These are phyloP conservation scores for Sporobolomyces roseus DNA, from an alignment of 768 basidiomycete species.

Conservation along the genomic window DNA sequence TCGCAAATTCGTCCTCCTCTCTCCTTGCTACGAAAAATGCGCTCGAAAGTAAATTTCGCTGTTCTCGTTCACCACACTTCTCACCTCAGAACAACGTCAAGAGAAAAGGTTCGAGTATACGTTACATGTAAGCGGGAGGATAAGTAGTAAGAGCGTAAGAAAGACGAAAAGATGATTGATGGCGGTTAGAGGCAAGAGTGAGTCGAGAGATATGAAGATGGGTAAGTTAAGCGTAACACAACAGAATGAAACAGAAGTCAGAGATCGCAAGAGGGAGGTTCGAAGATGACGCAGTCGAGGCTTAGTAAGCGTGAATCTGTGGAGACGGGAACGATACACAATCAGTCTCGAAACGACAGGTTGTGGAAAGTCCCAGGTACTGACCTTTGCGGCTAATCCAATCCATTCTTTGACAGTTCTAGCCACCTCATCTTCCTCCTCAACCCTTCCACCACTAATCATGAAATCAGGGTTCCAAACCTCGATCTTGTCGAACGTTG, in stretches of 20 bases:
- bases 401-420: slow-evolving; percentile 22
- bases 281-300: no score
- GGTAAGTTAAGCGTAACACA: no score
- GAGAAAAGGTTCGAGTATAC: no score
- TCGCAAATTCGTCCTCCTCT: no score
- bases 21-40: no score
- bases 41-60: no score
- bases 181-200: not conserved
- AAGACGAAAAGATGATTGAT: not conserved
- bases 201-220: no score
- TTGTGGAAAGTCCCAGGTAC: not conserved
- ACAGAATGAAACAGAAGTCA: not conserved
- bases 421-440: slow-evolving; percentile 23
- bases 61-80: no score
- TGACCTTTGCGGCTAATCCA: slow-evolving; percentile 22
- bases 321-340: not conserved
- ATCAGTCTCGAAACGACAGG: no score
- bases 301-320: slow-evolving; percentile 17
- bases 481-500: slow-evolving; percentile 12
- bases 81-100: no score
- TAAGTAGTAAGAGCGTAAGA: no score
- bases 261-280: not conserved
- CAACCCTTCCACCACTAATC: slow-evolving; percentile 12
- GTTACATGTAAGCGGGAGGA: no score
- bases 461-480: slow-evolving; percentile 34